Conservation (phyloP, 208 protist species). For the Angomonas deanei region DNA sequence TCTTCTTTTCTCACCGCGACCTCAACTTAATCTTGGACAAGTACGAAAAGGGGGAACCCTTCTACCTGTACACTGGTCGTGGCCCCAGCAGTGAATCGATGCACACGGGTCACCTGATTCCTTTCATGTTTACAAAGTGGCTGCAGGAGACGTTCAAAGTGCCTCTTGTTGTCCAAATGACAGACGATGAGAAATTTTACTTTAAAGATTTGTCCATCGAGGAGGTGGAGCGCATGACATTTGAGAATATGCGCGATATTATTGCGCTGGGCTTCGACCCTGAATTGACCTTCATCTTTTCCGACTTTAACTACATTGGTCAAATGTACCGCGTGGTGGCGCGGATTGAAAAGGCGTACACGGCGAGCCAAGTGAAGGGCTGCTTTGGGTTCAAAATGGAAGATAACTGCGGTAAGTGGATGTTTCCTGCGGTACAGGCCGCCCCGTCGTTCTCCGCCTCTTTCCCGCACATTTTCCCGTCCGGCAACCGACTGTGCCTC, state of each 20-base stretch:
- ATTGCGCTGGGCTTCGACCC: conserved; percentile 99
- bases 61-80: conserved; percentile 99
- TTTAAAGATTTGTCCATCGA: conserved; percentile 96
- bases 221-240: conserved; percentile 88
- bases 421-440: conserved; percentile 98
- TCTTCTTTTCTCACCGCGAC: conserved; percentile 99
- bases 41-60: conserved; percentile 94
- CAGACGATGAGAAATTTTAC: conserved; percentile 99
- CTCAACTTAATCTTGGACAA: conserved; percentile 96
- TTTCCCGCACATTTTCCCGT: conserved; percentile 97
- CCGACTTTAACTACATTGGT: conserved; percentile 96
- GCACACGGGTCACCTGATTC: conserved; percentile 99
- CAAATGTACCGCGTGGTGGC: conserved; percentile 96
- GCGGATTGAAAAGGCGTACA: conserved; percentile 94
- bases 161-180: conserved; percentile 99
- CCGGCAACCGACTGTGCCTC: conserved; percentile 95
- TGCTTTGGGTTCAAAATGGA: conserved; percentile 97
- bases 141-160: conserved; percentile 99
- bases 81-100: conserved; percentile 97
- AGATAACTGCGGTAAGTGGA: conserved; percentile 95
- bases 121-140: conserved; percentile 99
- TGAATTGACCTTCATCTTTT: conserved; percentile 99
- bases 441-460: conserved; percentile 95
- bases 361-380: conserved; percentile 90
- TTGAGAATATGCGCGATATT: conserved; percentile 99